Conservation (phyloP, 352 stramenopile species). For the Phytophthora syringae region DNA sequence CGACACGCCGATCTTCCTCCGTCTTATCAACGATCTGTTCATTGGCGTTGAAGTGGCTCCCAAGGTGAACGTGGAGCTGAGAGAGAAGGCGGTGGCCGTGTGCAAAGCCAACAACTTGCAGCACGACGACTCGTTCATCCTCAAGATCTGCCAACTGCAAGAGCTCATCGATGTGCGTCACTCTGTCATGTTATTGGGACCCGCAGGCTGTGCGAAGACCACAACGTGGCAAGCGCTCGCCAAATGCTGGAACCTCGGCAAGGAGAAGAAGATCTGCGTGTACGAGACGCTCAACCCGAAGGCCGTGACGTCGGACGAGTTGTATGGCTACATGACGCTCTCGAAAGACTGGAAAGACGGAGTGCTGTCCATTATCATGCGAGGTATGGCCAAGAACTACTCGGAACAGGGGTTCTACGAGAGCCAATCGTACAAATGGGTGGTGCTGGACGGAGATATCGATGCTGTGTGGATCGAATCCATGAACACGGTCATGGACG, state of each 20-base stretch:
- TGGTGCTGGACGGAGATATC: slow-evolving; percentile 89
- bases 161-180: slow-evolving; percentile 90
- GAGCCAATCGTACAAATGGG: slow-evolving; percentile 92
- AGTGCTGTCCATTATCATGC: slow-evolving; percentile 91
- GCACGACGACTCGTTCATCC: slow-evolving; percentile 86
- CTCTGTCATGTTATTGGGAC: slow-evolving; percentile 88
- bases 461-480: slow-evolving; percentile 91
- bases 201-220: slow-evolving; percentile 84
- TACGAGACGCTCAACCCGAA: slow-evolving; percentile 92
- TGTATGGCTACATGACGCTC: slow-evolving; percentile 94
- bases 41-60: slow-evolving; percentile 95
- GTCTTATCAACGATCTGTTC: slow-evolving; percentile 88
- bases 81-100: slow-evolving; percentile 92
- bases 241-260: slow-evolving; percentile 89
- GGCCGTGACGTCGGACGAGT: slow-evolving; percentile 89
- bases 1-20: slow-evolving; percentile 89
- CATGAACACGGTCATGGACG: slow-evolving; percentile 99
- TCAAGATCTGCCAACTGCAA: slow-evolving; percentile 89
- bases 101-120: slow-evolving; percentile 90
- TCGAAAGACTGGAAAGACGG: slow-evolving; percentile 92
- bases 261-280: slow-evolving; percentile 90
- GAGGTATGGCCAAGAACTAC: slow-evolving; percentile 91
- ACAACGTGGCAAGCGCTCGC: slow-evolving; percentile 87
- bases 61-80: slow-evolving; percentile 94
- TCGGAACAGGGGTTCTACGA: slow-evolving; percentile 95